phyloP scores from a whole-genome alignment of 1,284 basidiomycete species.

The Albatrellus sp. region DNA sequence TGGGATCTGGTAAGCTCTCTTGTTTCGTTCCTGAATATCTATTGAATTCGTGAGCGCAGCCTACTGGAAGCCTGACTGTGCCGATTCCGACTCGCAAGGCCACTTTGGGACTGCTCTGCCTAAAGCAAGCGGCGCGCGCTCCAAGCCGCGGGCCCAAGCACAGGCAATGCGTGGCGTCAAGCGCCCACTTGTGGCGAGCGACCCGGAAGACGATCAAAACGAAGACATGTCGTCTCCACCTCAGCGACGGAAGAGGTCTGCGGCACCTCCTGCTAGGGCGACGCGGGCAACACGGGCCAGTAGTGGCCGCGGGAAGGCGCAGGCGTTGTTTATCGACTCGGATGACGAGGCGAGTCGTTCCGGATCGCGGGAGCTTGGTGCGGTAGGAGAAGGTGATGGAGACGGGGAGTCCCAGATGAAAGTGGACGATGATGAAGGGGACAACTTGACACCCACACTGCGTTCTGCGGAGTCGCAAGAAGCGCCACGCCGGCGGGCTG shows the following conservation, averaged over 20 bases:
- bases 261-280: not conserved
- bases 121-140: too few relatives aligned
- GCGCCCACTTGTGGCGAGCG: not conserved
- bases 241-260: not conserved
- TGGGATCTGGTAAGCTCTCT: slow-evolving; percentile 31
- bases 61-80: slow-evolving; percentile 35
- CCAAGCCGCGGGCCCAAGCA: slow-evolving; percentile 1
- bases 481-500: slow-evolving; percentile 11
- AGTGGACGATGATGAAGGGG: slow-evolving; percentile 1
- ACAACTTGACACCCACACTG: slow-evolving; percentile 18
- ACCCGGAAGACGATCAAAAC: slow-evolving; percentile 1
- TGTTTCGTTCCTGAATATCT: not conserved
- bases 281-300: slow-evolving; percentile 1
- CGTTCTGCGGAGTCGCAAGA: slow-evolving; percentile 17
- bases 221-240: not conserved
- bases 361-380: not conserved
- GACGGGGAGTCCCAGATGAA: slow-evolving; percentile 1
- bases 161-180: not conserved
- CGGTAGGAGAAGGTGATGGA: not conserved
- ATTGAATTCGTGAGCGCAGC: slow-evolving; percentile 18
- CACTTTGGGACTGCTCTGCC: not conserved
- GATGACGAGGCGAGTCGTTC: slow-evolving; percentile 8
- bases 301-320: slow-evolving; percentile 6
- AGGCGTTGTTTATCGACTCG: slow-evolving; percentile 17
- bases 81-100: slow-evolving; percentile 9